Conservation (phyloP, 1,139 yeast genomes). For the Saccharomyces hybrid region DNA sequence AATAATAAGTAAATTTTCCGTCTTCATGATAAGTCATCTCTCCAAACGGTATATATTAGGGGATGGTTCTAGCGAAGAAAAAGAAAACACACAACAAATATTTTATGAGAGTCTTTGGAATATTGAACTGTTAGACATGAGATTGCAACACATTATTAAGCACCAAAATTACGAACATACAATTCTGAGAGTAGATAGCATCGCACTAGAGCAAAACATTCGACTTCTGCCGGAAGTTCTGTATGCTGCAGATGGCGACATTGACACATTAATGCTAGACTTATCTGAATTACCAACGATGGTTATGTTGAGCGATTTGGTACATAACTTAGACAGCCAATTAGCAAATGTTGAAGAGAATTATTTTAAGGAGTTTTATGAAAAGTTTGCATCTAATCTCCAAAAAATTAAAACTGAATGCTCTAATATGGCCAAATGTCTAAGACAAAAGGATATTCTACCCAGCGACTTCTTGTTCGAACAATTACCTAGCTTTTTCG, state of each 20-base stretch:
- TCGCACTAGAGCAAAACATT: slow-evolving; percentile 16
- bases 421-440: slow-evolving; percentile 34
- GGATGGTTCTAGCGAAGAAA: slow-evolving; percentile 2
- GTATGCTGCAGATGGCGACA: slow-evolving; percentile 10
- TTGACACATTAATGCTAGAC: slow-evolving; percentile 23
- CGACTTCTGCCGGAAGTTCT: slow-evolving; percentile 24
- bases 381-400: slow-evolving; percentile 40
- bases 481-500: slow-evolving; percentile 43
- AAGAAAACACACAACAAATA: slow-evolving; percentile 10
- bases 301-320: slow-evolving; percentile 30
- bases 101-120: slow-evolving; percentile 16
- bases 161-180: slow-evolving; percentile 15
- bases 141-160: slow-evolving; percentile 15
- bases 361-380: slow-evolving; percentile 33
- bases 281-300: slow-evolving; percentile 30
- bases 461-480: slow-evolving; percentile 32
- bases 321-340: slow-evolving; percentile 23
- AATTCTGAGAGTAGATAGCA: slow-evolving; percentile 22
- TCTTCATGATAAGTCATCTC: slow-evolving; percentile 16
- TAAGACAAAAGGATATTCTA: slow-evolving; percentile 21
- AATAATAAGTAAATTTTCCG: slow-evolving; percentile 18
- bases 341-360: slow-evolving; percentile 23
- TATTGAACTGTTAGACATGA: slow-evolving; percentile 21
- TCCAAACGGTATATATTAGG: slow-evolving; percentile 15
- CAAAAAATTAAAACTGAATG: slow-evolving; percentile 42